Conservation (phyloP, 495 filamentous ascomycete species). For the Penicillium dipodomyicola region DNA sequence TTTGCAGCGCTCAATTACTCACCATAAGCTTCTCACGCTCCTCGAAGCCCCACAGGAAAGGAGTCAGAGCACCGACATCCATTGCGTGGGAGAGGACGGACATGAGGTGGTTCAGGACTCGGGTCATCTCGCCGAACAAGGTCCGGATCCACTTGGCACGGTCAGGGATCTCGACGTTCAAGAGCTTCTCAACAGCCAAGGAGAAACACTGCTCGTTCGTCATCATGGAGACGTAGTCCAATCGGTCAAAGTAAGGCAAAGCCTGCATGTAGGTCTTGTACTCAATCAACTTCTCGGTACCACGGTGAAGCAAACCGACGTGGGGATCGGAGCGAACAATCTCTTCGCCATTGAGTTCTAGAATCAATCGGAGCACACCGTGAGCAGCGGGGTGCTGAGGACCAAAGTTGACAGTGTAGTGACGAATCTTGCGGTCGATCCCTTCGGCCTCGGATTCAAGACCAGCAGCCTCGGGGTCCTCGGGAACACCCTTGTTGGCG, state of each 20-base stretch:
- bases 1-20: conserved; percentile 26
- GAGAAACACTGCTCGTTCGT: conserved; percentile 98
- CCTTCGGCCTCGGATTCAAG: conserved; percentile 53
- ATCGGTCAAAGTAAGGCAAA: conserved; percentile 95
- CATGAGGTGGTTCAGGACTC: conserved; percentile 97
- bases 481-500: conserved; percentile 45
- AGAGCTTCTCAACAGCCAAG: conserved; percentile 92
- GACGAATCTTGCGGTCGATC: conserved; percentile 82
- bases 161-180: conserved; percentile 95
- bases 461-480: conserved; percentile 42
- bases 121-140: conserved; percentile 93
- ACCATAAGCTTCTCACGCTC: conserved; percentile 99
- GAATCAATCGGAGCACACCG: conserved; percentile 95
- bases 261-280: conserved; percentile 99
- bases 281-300: conserved; percentile 99
- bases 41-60: conserved; percentile 99
- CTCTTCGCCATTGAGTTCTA: conserved; percentile 97
- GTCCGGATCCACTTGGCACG: conserved; percentile 97
- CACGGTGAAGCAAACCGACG: conserved; percentile 92
- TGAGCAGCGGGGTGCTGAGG: conserved; percentile 99
- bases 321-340: conserved; percentile 96
- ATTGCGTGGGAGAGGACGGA: conserved; percentile 96
- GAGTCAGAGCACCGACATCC: conserved; percentile 98
- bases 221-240: conserved; percentile 99
- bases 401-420: conserved; percentile 99